phyloP scores from a whole-genome alignment of 2,329 filamentous ascomycete species.

The Parastagonospora avenae region DNA sequence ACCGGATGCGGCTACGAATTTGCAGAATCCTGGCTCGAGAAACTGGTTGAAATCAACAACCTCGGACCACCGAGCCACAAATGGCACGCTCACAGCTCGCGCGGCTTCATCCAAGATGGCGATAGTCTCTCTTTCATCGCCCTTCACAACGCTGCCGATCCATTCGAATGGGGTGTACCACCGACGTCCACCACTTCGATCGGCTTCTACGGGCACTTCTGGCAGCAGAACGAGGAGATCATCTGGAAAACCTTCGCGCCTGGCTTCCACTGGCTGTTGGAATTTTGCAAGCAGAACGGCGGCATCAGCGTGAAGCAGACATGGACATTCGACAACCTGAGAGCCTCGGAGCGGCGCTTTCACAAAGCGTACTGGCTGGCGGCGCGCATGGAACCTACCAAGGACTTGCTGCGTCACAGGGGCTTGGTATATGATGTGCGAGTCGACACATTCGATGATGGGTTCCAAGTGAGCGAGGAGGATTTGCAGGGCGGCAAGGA shows the following conservation, averaged over 20 bases:
- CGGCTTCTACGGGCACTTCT: conserved; percentile 29
- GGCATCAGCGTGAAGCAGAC: conserved; percentile 8
- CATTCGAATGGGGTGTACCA: conserved; percentile 10
- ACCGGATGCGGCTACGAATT: conserved; percentile 6
- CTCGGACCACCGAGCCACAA: not conserved
- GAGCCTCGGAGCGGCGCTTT: conserved; percentile 26
- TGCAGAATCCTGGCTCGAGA: conserved; percentile 14
- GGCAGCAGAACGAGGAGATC: conserved; percentile 24
- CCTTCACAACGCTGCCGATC: conserved; percentile 32
- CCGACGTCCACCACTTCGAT: conserved; percentile 22
- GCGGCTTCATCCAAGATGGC: conserved; percentile 32
- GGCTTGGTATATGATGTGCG: conserved; percentile 7
- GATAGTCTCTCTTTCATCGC: conserved; percentile 26
- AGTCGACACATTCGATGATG: conserved; percentile 5
- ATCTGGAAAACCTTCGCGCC: conserved; percentile 32
- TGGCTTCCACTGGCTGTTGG: conserved; percentile 4
- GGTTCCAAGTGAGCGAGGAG: conserved; percentile 4
- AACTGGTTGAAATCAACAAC: not conserved
- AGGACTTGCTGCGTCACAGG: conserved; percentile 17
- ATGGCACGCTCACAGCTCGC: conserved; percentile 19
- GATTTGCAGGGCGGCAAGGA: conserved; percentile 15
- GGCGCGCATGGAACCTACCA: conserved; percentile 20
- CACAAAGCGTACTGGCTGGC: conserved; percentile 38
- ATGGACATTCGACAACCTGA: conserved; percentile 19
- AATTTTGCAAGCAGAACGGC: not conserved